Evolutionary conservation across 169 alveolate species (phyloP).

Genomic region (Plasmodium vivax): DNA sequence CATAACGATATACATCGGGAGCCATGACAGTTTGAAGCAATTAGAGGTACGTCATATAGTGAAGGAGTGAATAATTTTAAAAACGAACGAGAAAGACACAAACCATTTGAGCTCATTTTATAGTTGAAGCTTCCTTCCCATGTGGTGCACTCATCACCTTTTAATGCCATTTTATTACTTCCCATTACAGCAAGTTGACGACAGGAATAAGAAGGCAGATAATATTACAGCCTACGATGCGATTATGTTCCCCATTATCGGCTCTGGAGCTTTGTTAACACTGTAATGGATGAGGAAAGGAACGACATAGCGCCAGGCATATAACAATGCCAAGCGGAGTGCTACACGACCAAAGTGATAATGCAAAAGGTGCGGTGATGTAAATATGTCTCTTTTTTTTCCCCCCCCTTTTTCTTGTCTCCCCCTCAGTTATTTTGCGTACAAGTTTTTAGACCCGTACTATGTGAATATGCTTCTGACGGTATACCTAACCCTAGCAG

Average conservation of each 20-base stretch:
- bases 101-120: neutral
- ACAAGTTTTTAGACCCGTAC: conserved; percentile 71
- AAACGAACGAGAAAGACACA: neutral
- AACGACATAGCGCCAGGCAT: neutral
- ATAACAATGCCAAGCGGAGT: neutral
- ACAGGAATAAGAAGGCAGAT: conserved; percentile 34
- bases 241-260: conserved; percentile 72
- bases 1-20: conserved; percentile 70
- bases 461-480: conserved; percentile 70
- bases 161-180: neutral
- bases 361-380: neutral
- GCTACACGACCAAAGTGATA: neutral
- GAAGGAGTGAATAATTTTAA: neutral
- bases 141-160: neutral
- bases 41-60: conserved; percentile 27
- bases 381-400: neutral
- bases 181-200: conserved; percentile 28
- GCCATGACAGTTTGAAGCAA: conserved; percentile 74
- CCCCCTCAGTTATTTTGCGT: conserved; percentile 68
- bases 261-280: conserved; percentile 72
- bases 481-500: conserved; percentile 65
- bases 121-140: neutral
- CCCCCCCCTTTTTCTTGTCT: neutral
- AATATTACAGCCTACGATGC: conserved; percentile 74
- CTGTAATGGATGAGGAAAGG: conserved; percentile 17